A percentile compares a stretch with the other conserved stretches of the same genome.
phyloP scores from a whole-genome alignment of 176 grass and related monocot genomes.

The Juncus inflexus region DNA sequence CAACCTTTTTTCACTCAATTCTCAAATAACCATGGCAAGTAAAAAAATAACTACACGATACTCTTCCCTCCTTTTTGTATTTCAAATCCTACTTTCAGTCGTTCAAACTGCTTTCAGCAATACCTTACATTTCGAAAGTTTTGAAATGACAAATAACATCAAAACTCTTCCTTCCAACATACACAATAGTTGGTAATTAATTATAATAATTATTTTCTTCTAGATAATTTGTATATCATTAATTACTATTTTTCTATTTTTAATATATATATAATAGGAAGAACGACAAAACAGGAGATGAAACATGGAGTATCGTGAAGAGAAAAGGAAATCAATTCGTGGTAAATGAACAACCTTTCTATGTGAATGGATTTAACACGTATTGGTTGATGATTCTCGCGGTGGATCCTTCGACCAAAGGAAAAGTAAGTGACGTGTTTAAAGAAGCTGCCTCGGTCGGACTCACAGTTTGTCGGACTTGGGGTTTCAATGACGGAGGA shows the following conservation, averaged over 20 bases:
- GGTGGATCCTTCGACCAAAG: conserved; percentile 51
- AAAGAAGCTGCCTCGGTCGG: conserved; percentile 45
- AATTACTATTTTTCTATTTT: too few relatives aligned
- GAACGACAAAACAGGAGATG: not conserved
- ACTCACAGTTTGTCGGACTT: conserved; percentile 58
- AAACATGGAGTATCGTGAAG: conserved; percentile 46
- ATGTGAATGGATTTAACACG: conserved; percentile 70
- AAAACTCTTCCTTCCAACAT: not conserved
- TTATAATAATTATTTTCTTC: not conserved
- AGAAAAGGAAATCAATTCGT: conserved; percentile 49
- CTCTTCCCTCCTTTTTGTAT: not conserved
- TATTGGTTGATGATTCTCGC: conserved; percentile 77
- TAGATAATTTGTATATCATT: too few relatives aligned
- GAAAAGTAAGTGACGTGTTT: conserved; percentile 59
- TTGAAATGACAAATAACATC: not conserved
- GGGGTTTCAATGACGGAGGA: conserved; percentile 66
- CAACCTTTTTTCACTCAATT: not conserved
- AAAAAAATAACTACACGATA: not conserved
- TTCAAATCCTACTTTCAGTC: not conserved
- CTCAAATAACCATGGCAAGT: conserved; percentile 16
- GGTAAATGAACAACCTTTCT: conserved; percentile 42
- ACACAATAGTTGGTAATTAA: conserved; percentile 12
- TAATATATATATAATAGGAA: conserved; percentile 12
- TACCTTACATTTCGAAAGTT: not conserved
- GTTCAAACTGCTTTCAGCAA: not conserved